phyloP scores from a whole-genome alignment of 495 filamentous ascomycete species.

The Aspergillus incahuasiensis region DNA sequence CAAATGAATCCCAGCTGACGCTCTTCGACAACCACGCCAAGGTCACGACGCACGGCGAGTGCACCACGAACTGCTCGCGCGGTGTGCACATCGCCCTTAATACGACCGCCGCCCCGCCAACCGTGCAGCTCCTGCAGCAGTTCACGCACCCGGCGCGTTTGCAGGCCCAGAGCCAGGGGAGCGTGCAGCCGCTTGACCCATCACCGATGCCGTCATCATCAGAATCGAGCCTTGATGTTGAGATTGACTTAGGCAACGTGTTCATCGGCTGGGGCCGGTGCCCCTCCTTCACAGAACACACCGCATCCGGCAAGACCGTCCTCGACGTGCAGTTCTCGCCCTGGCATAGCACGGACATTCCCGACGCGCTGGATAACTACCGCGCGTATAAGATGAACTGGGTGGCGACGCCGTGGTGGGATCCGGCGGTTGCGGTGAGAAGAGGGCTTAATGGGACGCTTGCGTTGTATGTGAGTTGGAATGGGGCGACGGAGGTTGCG shows the following conservation, averaged over 20 bases:
- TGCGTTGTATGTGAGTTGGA: slow-evolving; percentile 22
- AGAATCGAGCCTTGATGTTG: no score
- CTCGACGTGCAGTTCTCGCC: slow-evolving; percentile 23
- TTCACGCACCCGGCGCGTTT: slow-evolving; percentile 16
- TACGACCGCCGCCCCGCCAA: slow-evolving; percentile 11
- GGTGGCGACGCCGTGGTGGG: slow-evolving; percentile 19
- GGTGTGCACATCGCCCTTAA: slow-evolving; percentile 21
- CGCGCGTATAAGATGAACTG: slow-evolving; percentile 23
- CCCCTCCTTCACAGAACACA: slow-evolving; percentile 21
- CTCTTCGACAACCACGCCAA: slow-evolving; percentile 23
- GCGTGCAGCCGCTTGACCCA: slow-evolving; percentile 17
- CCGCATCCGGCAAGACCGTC: slow-evolving; percentile 11
- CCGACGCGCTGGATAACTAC: slow-evolving; percentile 23
- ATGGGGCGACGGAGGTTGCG: slow-evolving; percentile 11
- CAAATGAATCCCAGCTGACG: slow-evolving; percentile 16
- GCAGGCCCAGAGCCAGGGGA: slow-evolving; percentile 20
- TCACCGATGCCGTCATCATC: no score
- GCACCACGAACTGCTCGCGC: slow-evolving; percentile 19
- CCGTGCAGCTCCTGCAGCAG: slow-evolving; percentile 14
- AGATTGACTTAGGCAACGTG: slow-evolving; percentile 14
- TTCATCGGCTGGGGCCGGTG: slow-evolving; percentile 27
- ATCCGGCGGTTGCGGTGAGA: slow-evolving; percentile 16
- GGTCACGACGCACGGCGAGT: slow-evolving; percentile 15
- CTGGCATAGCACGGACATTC: slow-evolving; percentile 19
- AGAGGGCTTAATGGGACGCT: slow-evolving; percentile 3